These are phyloP conservation scores for Teratosphaeria zuluensis DNA, from an alignment of 2,329 filamentous ascomycete genomes.

Conservation along the genomic window DNA sequence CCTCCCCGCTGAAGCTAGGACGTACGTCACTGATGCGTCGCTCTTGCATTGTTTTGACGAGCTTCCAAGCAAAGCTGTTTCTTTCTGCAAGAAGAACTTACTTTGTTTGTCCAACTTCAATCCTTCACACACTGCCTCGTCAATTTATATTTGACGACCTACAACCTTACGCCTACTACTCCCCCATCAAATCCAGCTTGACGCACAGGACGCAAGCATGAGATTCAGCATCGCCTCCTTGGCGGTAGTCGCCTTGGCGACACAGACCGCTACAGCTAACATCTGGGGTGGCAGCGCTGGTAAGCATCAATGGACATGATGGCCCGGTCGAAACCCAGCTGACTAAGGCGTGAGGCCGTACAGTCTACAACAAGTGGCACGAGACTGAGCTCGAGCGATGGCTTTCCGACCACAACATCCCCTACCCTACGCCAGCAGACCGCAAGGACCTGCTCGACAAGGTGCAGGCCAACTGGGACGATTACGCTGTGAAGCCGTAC, in stretches of 20 bases:
- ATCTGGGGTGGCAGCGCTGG: conserved; percentile 81
- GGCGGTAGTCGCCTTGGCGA: conserved; percentile 62
- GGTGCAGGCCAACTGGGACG: conserved; percentile 84
- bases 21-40: not conserved
- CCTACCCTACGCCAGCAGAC: conserved; percentile 81
- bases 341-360: conserved; percentile 16
- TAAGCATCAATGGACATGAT: conserved; percentile 31
- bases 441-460: conserved; percentile 88
- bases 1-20: not conserved
- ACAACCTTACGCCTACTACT: not conserved
- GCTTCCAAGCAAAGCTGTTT: not conserved
- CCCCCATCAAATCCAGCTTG: conserved; percentile 1
- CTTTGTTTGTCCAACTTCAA: not conserved
- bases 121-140: not conserved
- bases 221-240: conserved; percentile 61
- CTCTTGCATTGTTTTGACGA: not conserved
- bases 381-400: conserved; percentile 95
- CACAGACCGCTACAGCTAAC: conserved; percentile 55
- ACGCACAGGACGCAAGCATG: conserved; percentile 45
- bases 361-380: conserved; percentile 98
- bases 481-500: conserved; percentile 65
- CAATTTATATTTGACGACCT: not conserved
- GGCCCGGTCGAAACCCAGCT: conserved; percentile 14
- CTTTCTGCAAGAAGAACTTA: not conserved
- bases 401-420: conserved; percentile 85